Percentiles rank a stretch among this genome's conserved stretches.
Evolutionary conservation across 352 stramenopile species (phyloP).

Genomic region (Pythium dissotocum): DNA sequence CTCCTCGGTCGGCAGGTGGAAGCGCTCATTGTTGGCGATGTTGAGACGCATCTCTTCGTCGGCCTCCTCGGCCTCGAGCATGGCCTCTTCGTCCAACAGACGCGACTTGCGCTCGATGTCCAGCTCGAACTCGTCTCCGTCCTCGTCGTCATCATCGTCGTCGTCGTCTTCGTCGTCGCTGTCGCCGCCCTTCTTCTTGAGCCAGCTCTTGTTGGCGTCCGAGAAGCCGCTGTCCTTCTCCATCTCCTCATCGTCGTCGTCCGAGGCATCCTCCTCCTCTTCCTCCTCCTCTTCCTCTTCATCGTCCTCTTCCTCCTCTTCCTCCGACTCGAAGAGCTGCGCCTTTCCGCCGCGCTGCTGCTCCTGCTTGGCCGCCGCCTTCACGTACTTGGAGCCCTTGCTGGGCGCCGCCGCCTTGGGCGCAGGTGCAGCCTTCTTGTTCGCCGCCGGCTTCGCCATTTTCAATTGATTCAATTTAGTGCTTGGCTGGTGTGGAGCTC

Average conservation of each 20-base stretch:
- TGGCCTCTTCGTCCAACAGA: constrained; percentile 77
- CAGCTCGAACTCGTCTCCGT: constrained; percentile 71
- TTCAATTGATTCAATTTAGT: constrained; percentile 1
- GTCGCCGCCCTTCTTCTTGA: constrained; percentile 74
- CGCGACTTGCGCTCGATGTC: constrained; percentile 88
- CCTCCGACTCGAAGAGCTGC: constrained; percentile 72
- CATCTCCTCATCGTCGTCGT: constrained; percentile 37
- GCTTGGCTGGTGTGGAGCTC: constrained; percentile 8
- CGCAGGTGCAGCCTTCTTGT: constrained; percentile 29
- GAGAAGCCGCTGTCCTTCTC: constrained; percentile 63
- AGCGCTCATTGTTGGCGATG: constrained; percentile 83
- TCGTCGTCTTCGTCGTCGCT: constrained; percentile 47
- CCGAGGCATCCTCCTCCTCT: constrained; percentile 37
- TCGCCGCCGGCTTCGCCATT: constrained; percentile 26
- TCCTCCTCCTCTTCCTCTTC: constrained; percentile 45
- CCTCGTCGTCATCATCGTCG: constrained; percentile 43
- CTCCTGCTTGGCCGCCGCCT: constrained; percentile 74
- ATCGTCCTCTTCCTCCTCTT: constrained; percentile 42
- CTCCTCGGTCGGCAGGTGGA: constrained; percentile 78
- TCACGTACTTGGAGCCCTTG: constrained; percentile 66
- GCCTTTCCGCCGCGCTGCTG: constrained; percentile 32
- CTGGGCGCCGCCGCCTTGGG: constrained; percentile 16
- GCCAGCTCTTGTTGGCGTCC: constrained; percentile 85
- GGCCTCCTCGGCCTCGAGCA: constrained; percentile 63
- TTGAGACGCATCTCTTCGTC: constrained; percentile 88